A percentile compares a stretch with the other conserved stretches of the same genome.
Evolutionary conservation across 202 grass and related monocot species (phyloP).

Genomic region (Carex arenaria): DNA sequence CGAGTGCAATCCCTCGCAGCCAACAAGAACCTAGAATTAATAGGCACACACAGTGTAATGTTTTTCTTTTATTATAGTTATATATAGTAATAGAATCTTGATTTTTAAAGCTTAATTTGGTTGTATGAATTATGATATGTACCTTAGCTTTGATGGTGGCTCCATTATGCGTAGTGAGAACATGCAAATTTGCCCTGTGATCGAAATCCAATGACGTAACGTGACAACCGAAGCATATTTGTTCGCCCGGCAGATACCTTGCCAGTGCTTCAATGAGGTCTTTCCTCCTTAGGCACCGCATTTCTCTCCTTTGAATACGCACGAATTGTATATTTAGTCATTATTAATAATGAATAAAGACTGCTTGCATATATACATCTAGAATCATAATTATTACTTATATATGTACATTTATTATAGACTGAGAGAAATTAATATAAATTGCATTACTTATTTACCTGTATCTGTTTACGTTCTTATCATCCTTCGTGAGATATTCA

Average conservation of each 20-base stretch:
- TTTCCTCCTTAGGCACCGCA: constrained; percentile 29
- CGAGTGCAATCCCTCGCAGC: constrained; percentile 32
- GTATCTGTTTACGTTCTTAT: neutral
- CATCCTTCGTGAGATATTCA: constrained; percentile 8
- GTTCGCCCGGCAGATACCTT: constrained; percentile 11
- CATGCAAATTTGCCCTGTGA: constrained; percentile 12
- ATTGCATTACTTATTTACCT: neutral
- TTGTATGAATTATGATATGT: neutral
- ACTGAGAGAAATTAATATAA: neutral
- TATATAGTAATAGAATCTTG: neutral
- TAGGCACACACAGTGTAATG: neutral
- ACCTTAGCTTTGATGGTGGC: constrained; percentile 36
- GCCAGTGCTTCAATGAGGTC: constrained; percentile 34
- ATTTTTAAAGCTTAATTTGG: neutral
- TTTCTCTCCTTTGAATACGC: neutral
- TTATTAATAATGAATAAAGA: neutral
- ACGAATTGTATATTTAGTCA: neutral
- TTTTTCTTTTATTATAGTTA: neutral
- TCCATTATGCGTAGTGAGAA: constrained; percentile 21
- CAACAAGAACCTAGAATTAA: constrained; percentile 25
- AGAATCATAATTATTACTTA: too few species aligned
- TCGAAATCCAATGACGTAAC: constrained; percentile 16
- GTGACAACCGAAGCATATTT: constrained; percentile 26
- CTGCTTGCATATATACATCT: too few species aligned
- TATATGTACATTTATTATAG: too few species aligned